Evolutionary conservation across 768 basidiomycete genomes (phyloP), one percentile per base, ranked within the genome.

Genomic region (Auricularia sp.): DNA sequence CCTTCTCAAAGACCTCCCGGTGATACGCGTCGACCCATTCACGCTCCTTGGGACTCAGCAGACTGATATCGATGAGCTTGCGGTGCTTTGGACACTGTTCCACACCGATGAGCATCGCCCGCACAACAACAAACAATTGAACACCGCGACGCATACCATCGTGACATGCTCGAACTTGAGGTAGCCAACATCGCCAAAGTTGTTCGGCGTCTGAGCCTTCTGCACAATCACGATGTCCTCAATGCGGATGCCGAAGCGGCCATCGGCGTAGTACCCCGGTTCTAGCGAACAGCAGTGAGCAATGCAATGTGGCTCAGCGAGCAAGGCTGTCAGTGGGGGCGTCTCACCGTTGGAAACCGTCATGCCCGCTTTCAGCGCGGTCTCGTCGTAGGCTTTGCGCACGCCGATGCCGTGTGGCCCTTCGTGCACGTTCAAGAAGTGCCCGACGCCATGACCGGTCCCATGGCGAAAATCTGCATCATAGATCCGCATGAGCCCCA

Each of bases 361-460:
- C 90, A 94, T 93, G 8, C 94, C 93, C 4, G 83, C 79, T 72
- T 92, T 90, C 65, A 98, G 74, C 0, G 88, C 72, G 0, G 85
- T 83, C 47, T 74, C 85, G 73, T 94, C 92, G 73, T 86, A 86
- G 0, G 80, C 87, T n/a, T 81, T 76, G 21, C 81, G 75, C 33
- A 68, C 73, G 14, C 82, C 82, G 42, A 85, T 79, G 3, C 82
- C 83, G 8, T 84, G 83, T 11, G 84, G 85, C 3, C 88, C 89
- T 81, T 98, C 94, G 70, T 98, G 95, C 0, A 98, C 95, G 67
- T 97, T 97, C 63, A 98, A 76, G 77, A 89, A 98, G 68, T 91
- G 88, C 0, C 96, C 96, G 37, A 99, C 90, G 39, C 97, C 96
- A 70, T 98, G 96, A 0, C 94, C 94, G 21, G 95, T 97, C 3